Evolutionary conservation across 225 moss, liverwort and hornwort species (phyloP), one percentile per base, ranked within the genome.

Genomic region (Marchantia polymorpha): DNA sequence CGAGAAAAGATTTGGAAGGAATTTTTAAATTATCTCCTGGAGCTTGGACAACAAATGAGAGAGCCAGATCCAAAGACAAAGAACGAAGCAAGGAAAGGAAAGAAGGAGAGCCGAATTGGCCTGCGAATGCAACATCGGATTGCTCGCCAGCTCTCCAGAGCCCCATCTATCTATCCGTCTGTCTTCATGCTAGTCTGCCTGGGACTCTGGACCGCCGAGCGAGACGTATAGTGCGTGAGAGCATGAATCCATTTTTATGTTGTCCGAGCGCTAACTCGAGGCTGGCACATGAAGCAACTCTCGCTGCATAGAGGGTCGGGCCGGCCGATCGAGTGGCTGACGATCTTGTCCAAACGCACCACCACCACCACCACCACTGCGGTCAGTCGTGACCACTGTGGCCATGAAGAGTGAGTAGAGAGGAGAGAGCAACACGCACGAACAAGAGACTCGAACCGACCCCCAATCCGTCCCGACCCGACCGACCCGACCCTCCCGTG

Each of bases 231-330:
- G 14, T 19, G 56, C 39, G 19, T 56, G 67, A 29, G 19, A 26
- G 67, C 31, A 67, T 67, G 8, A 67, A 67, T 67, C 67, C 67
- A 67, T 27, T 67, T 67, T 67, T 67, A 67, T 67, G 67, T 67
- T 67, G 67, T 67, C 67, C 67, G 67, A 67, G 67, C 56, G 56
- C 56, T 56, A 56, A 56, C 13, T 56, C 13, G 56, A 56, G 56
- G 56, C 56, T 12, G 19, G 56, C 67, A 67, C 27, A 27, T 65
- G 67, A 30, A 67, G 67, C 67, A 67, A 67, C 67, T 25, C 14
- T 31, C 67, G 10, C 67, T 67, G 67, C 67, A 29, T 67, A 11
- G 67, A 67, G 67, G 67, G 30, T 29, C 67, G 67, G 67, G 67
- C 67, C 67, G 31, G 67, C 67, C 39, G 39, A 39, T 39, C 39